Conservation (phyloP, 805 yeast species). For the Saccharomycopsis sp. region DNA sequence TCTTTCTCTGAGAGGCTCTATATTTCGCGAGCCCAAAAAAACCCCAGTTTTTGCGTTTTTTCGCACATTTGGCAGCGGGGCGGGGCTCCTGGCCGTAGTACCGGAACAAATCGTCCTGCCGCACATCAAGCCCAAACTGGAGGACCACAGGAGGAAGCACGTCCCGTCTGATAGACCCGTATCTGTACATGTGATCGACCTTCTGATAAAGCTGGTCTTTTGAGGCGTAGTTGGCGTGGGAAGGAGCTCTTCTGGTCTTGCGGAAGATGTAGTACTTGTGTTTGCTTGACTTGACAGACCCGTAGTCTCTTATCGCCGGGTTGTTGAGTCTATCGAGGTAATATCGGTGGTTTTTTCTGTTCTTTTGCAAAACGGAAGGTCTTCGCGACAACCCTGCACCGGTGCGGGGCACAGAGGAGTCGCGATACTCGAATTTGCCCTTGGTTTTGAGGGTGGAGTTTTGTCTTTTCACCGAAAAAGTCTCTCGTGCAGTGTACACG, state of each 20-base stretch:
- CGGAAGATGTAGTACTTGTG: not conserved
- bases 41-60: not conserved
- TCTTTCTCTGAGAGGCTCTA: not conserved
- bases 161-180: constrained; percentile 5
- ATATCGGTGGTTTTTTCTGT: not conserved
- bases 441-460: constrained; percentile 1
- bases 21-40: not conserved
- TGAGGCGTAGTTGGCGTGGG: not conserved
- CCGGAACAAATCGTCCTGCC: constrained; percentile 10
- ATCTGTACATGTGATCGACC: constrained; percentile 3
- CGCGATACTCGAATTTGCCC: not conserved
- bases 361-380: not conserved
- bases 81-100: constrained; percentile 10
- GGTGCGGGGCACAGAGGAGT: not conserved
- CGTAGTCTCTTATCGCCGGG: not conserved
- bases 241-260: not conserved
- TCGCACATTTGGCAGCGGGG: not conserved
- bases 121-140: constrained; percentile 12
- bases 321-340: not conserved
- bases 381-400: not conserved
- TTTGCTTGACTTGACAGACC: not conserved
- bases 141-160: constrained; percentile 9
- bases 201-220: not conserved
- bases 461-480: not conserved
- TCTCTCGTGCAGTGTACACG: constrained; percentile 9